Evolutionary conservation across 2,329 filamentous ascomycete genomes (phyloP), one percentile per base, ranked within the genome.

Genomic region (Penicillium sp.): DNA sequence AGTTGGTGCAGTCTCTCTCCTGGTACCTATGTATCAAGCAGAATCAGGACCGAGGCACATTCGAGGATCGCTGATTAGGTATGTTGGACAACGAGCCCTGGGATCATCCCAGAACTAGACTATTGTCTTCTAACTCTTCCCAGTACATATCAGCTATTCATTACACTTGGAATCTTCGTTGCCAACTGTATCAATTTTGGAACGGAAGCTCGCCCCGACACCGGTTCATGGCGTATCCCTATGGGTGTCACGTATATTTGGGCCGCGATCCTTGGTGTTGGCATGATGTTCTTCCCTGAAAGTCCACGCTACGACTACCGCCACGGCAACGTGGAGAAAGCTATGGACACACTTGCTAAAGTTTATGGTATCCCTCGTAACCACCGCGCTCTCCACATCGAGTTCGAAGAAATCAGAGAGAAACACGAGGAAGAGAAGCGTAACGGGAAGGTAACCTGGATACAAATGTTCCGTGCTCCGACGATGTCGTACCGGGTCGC

Each of bases 241-340:
- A 82, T 86, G 75, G 84, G 83, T 1, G 71, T 86, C 33, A 83
- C 81, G 2, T 85, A 83, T 66, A 71, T 84, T 58, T 86, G 81
- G 78, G 80, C 83, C 2, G 66, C 78, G 5, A 77, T 85, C 43
- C 82, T 86, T 61, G 79, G 79, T 1, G 53, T 75, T 19, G 83
- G 83, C 7, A 84, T 86, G 57, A 60, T 79, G 7, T 78, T 83
- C 64, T 79, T 86, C 61, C 79, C 79, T 0, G 84, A 86, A 62
- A 82, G 79, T 12, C 84, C 84, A 5, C 80, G 83, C 2, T 85
- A 80, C 74, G 82, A 83, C 42, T 86, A 83, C 68, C 79, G 84
- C n/a, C 70, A 80, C 38, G 82, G 81, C 36, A 79, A 79, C n/a
- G 73, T 77, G 21, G 81, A 84, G 2, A 70, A 73, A 42, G 83